Evolutionary conservation across 768 basidiomycete species (phyloP), one percentile per base, ranked within the genome.

Genomic region (Podaxis sp.): DNA sequence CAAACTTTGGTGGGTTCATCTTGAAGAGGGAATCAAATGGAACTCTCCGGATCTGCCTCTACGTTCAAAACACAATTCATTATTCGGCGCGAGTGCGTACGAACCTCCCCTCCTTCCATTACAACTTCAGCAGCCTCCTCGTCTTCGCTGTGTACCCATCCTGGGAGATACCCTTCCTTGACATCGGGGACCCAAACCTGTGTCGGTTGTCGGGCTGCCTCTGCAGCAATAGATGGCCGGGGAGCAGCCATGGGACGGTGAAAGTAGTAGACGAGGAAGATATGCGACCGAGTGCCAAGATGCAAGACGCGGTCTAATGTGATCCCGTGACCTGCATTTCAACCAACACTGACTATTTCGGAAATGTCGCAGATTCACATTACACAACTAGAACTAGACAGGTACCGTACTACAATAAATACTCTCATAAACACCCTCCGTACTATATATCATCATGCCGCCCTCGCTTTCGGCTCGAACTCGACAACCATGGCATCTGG

Each of bases 1-100:
- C 95, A 72, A 98, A 99, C 75, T 98, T 97, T 48, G 95, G 95
- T 25, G 95, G 95, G 69, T 98, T 98, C 95, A 96, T 96, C 79
- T 95, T 95, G 68, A 89, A 91, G 42, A 97, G 74, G 21, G 87
- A 84, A 64, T 93, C 89, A 63, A 94, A 81, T 14, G 90, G 88
- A 3, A 96, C 83, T 65, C 69, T 72, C 50, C 74, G 73, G 64
- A 75, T 69, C 72, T 75, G 51, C 55, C 36, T 23, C 11, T 27
- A 23, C 50, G 35, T 28, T 47, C 14, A 61, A 62, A 32, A n/a
- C 11, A 53, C 14, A 21, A 21, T 4, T 59, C 21, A 50, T 63
- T 23, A 44, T 56, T 21, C 47, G 50, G 56, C 25, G 52, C 36
- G n/a, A 4, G 63, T 48, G 52, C 56, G 51, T 48, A 67, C 79